Percentiles rank a stretch among this genome's conserved stretches.
Evolutionary conservation across 768 basidiomycete genomes (phyloP).

Genomic region (Leccinum incarnatum): DNA sequence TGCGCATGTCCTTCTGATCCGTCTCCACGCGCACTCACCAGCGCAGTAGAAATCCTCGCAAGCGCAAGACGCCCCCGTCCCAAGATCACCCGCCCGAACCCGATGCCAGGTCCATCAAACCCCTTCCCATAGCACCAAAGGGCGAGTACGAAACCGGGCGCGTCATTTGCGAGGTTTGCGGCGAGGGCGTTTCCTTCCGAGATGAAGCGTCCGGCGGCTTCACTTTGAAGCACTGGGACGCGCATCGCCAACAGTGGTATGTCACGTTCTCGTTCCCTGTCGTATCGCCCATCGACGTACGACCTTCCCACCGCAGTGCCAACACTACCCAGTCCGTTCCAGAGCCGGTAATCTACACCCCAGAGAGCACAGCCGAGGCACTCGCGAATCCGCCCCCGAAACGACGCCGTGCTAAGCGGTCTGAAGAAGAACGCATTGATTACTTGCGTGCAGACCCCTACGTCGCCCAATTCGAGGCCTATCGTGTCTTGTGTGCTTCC

Average conservation of each 20-base stretch:
- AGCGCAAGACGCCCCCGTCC: conserved; percentile 38
- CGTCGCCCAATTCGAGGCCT: conserved; percentile 78
- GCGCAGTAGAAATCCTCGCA: conserved; percentile 34
- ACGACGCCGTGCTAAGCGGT: conserved; percentile 70
- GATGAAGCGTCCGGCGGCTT: conserved; percentile 63
- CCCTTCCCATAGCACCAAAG: conserved; percentile 23
- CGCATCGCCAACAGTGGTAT: conserved; percentile 60
- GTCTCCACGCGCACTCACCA: conserved; percentile 13
- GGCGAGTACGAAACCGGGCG: conserved; percentile 65
- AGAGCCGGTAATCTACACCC: conserved; percentile 42
- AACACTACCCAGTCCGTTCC: conserved; percentile 32
- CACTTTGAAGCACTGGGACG: conserved; percentile 67
- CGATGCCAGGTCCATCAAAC: conserved; percentile 9
- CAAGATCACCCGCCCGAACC: conserved; percentile 18
- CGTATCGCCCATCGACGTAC: conserved; percentile 7
- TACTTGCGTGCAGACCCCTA: conserved; percentile 69
- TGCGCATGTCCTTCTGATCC: conserved; percentile 22
- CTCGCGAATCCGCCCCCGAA: conserved; percentile 53
- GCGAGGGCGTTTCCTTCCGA: conserved; percentile 59
- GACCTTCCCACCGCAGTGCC: conserved; percentile 18
- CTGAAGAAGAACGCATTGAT: conserved; percentile 74
- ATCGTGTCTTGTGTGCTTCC: conserved; percentile 72
- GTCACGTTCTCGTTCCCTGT: conserved; percentile 20
- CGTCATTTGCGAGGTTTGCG: conserved; percentile 65
- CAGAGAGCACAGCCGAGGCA: conserved; percentile 39